Evolutionary conservation across 164 flowering plant genomes (phyloP).

Genomic region (Vitis cinerea): DNA sequence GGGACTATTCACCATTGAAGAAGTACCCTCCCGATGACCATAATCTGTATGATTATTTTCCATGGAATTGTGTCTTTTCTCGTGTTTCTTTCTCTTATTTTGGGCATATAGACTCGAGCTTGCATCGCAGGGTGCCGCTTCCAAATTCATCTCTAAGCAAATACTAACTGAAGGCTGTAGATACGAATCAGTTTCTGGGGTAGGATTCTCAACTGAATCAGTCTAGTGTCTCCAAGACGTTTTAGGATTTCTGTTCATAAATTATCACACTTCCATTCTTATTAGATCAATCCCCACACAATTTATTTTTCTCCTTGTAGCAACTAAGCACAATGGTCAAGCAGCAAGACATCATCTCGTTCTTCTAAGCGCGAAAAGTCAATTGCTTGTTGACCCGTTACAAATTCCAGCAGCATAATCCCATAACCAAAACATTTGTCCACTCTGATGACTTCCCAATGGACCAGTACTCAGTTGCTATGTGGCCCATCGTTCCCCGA

Average conservation of each 20-base stretch:
- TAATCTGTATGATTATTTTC: too few relatives aligned
- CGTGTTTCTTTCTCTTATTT: too few relatives aligned
- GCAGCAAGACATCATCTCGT: constrained; percentile 88
- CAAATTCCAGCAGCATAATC: constrained; percentile 90
- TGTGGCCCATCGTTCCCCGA: constrained; percentile 98
- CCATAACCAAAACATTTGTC: constrained; percentile 93
- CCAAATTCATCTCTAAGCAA: neutral
- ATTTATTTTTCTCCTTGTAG: neutral
- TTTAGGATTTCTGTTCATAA: neutral
- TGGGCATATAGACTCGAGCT: neutral
- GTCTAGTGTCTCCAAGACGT: neutral
- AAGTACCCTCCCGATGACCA: neutral
- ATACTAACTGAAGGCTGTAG: neutral
- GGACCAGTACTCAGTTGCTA: constrained; percentile 92
- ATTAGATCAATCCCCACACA: neutral
- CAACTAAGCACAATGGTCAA: constrained; percentile 49
- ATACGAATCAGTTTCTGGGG: neutral
- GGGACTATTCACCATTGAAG: neutral
- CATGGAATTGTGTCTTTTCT: too few relatives aligned
- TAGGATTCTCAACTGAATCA: neutral
- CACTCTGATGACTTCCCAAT: constrained; percentile 93
- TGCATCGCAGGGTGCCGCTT: neutral
- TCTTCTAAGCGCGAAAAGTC: constrained; percentile 93
- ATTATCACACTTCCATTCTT: neutral
- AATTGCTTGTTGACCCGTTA: constrained; percentile 92